phyloP scores from a whole-genome alignment of 805 yeast genomes.

The Candida boleticola region DNA sequence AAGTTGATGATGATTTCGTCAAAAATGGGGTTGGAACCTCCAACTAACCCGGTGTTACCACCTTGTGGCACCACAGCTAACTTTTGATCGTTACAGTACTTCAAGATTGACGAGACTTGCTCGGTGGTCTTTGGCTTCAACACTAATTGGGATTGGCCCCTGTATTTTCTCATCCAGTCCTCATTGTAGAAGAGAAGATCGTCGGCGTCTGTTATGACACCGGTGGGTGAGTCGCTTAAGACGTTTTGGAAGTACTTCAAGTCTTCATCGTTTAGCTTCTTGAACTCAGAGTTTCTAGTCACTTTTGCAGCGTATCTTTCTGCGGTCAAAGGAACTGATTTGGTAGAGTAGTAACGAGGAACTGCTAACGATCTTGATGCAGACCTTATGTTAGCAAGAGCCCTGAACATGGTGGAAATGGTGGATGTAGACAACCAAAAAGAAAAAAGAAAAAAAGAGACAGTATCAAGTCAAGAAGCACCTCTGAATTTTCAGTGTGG shows the following conservation, averaged over 20 bases:
- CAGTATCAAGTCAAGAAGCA: too few relatives aligned
- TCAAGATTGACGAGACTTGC: constrained; percentile 72
- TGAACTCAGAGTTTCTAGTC: constrained; percentile 49
- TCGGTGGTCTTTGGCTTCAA: constrained; percentile 79
- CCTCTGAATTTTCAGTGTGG: too few relatives aligned
- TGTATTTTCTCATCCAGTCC: constrained; percentile 93
- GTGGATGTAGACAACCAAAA: background rate
- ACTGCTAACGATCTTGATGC: background rate
- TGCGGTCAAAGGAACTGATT: constrained; percentile 55
- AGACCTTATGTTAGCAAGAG: background rate
- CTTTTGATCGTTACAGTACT: constrained; percentile 72
- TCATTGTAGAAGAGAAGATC: constrained; percentile 75
- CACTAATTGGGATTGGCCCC: constrained; percentile 80
- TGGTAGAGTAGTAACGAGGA: constrained; percentile 23
- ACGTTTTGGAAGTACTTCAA: constrained; percentile 58
- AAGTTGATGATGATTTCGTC: constrained; percentile 83
- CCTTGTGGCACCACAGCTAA: constrained; percentile 95
- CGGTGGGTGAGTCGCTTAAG: constrained; percentile 44
- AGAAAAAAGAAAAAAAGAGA: background rate
- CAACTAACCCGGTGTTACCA: constrained; percentile 95
- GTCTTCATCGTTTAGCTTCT: constrained; percentile 54
- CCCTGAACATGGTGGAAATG: background rate
- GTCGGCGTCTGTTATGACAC: constrained; percentile 53
- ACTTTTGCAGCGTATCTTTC: constrained; percentile 64
- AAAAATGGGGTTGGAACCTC: constrained; percentile 89